These are phyloP conservation scores for Phytophthora rubi DNA, from an alignment of 352 stramenopile species.

Conservation along the genomic window DNA sequence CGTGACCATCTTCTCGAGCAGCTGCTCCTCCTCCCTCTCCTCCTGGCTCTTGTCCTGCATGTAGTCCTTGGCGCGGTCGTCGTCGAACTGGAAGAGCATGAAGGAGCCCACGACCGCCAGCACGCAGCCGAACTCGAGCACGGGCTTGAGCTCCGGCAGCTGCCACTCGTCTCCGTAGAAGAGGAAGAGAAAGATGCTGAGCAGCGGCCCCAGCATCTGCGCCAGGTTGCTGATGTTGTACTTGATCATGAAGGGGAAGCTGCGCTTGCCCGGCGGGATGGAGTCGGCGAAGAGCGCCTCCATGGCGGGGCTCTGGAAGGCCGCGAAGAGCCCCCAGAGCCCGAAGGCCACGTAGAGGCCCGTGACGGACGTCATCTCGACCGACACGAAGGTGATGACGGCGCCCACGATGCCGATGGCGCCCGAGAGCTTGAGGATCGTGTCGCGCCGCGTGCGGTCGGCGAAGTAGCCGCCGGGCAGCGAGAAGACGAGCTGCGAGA, in stretches of 20 bases:
- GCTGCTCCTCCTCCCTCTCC: slow-evolving; percentile 27
- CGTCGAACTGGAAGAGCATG: slow-evolving; percentile 64
- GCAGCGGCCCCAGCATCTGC: slow-evolving; percentile 59
- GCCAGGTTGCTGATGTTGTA: slow-evolving; percentile 81
- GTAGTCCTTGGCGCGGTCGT: slow-evolving; percentile 63
- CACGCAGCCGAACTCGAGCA: slow-evolving; percentile 67
- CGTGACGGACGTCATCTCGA: slow-evolving; percentile 50
- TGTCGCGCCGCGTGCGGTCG: slow-evolving; percentile 74
- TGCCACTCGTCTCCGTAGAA: slow-evolving; percentile 74
- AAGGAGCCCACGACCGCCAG: slow-evolving; percentile 55
- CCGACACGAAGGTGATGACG: slow-evolving; percentile 62
- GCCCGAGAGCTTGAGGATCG: slow-evolving; percentile 66
- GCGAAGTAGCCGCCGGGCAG: slow-evolving; percentile 71
- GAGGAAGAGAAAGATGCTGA: slow-evolving; percentile 68
- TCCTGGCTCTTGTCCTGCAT: slow-evolving; percentile 27
- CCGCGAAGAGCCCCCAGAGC: slow-evolving; percentile 72
- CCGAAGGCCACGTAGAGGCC: slow-evolving; percentile 70
- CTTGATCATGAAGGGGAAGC: slow-evolving; percentile 84
- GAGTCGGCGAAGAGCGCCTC: slow-evolving; percentile 81
- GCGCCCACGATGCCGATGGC: slow-evolving; percentile 53
- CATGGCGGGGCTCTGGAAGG: slow-evolving; percentile 72
- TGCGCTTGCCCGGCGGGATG: slow-evolving; percentile 68
- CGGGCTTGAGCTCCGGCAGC: slow-evolving; percentile 54
- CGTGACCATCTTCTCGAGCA: slow-evolving; percentile 31
- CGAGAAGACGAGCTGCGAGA: slow-evolving; percentile 79